Evolutionary conservation across 2,329 filamentous ascomycete genomes (phyloP).

Genomic region (Claviceps africana): DNA sequence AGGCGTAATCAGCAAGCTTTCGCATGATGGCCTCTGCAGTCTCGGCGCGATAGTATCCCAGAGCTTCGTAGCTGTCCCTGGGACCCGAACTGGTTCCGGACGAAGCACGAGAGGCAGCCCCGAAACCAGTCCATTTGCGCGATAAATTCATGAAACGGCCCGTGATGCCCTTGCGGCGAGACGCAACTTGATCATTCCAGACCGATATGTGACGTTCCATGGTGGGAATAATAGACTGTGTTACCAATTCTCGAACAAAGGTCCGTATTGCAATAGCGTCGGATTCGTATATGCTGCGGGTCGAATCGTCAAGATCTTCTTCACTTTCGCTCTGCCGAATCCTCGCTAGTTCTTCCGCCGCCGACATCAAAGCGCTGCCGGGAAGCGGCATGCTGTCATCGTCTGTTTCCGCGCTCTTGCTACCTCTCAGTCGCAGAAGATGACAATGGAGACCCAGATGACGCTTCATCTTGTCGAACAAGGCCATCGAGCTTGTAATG

Average conservation of each 20-base stretch:
- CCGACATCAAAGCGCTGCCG: conserved; percentile 76
- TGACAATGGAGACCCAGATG: conserved; percentile 94
- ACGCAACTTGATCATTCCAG: conserved; percentile 97
- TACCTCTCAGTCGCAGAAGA: conserved; percentile 70
- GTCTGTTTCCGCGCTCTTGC: conserved; percentile 74
- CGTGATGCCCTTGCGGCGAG: conserved; percentile 71
- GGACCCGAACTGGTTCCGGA: conserved; percentile 35
- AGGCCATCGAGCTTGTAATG: conserved; percentile 71
- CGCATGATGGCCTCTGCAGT: conserved; percentile 81
- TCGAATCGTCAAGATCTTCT: conserved; percentile 55
- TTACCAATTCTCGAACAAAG: conserved; percentile 88
- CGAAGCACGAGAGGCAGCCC: conserved; percentile 47
- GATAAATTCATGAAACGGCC: conserved; percentile 92
- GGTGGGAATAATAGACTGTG: conserved; percentile 82
- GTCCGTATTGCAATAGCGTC: conserved; percentile 78
- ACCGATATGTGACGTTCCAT: conserved; percentile 87
- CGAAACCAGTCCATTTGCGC: conserved; percentile 77
- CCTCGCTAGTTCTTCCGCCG: conserved; percentile 67
- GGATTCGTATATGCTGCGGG: conserved; percentile 77
- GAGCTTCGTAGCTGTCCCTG: conserved; percentile 61
- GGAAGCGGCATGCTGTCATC: conserved; percentile 79
- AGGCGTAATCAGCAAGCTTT: conserved; percentile 85
- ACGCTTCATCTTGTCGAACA: conserved; percentile 99
- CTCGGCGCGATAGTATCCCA: conserved; percentile 74
- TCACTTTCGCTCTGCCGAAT: conserved; percentile 54